Evolutionary conservation across 345 rosid species (phyloP), one percentile per base, ranked within the genome.

Genomic region (Hibiscus tridactylites): DNA sequence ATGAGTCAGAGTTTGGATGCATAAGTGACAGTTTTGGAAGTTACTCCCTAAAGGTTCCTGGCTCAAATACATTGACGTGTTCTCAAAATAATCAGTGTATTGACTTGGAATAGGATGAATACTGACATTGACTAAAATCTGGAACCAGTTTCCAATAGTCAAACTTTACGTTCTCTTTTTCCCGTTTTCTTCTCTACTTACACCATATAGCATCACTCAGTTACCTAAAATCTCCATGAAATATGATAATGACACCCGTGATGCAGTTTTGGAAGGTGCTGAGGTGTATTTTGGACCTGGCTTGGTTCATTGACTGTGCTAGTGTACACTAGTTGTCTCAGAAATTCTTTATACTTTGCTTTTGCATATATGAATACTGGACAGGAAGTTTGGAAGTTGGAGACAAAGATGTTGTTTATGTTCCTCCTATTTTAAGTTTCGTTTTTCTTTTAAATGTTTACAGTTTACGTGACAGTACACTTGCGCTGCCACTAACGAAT

Each of bases 11-110:
- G 50, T 76, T 80, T 70, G 96, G 88, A 53, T 79, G 66, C 15
- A 73, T 88, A 26, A 76, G 88, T 71, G 70, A 56, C 71, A 56
- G 84, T 75, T 86, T 65, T 71, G 97, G 97, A 15, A 68, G 39
- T 29, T 76, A 71, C 21, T 88, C 91, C 47, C 71, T 82, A 15
- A 74, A 73, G 49, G 61, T 71, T 49, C 76, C 49, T 31, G 85
- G 79, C 69, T 63, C 83, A 28, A 76, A 81, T 50, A 71, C 72
- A 37, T 35, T 79, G 85, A 77, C 77, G 0, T 91, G 94, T 79
- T 69, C 74, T 64, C 75, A 78, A 80, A 89, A 85, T 61, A 76
- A 63, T 71, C 86, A 86, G 79, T 82, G 76, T 75, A 56, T 63
- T 57, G 88, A 81, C 65, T 76, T 76, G 75, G 79, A 77, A 21